Evolutionary conservation across 2,329 filamentous ascomycete genomes (phyloP).

Genomic region (Teratosphaeria destructans): DNA sequence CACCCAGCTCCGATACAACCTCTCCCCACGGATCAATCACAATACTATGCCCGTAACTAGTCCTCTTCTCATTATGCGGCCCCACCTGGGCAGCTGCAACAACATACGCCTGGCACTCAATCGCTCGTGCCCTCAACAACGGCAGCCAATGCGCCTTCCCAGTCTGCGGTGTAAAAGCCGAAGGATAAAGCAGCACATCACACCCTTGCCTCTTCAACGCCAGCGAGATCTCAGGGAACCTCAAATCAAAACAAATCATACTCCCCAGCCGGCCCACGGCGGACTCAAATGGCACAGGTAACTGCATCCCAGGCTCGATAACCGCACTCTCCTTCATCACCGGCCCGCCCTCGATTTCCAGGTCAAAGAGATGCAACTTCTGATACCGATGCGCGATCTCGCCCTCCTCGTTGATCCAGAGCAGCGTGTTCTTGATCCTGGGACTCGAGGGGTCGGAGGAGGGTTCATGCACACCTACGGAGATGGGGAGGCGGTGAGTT

Average conservation of each 20-base stretch:
- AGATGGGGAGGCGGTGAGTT: slow-evolving; percentile 56
- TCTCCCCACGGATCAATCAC: slow-evolving; percentile 81
- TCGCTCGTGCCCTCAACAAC: slow-evolving; percentile 67
- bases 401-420: slow-evolving; percentile 56
- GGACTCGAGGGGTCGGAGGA: slow-evolving; percentile 36
- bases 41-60: slow-evolving; percentile 77
- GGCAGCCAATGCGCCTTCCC: slow-evolving; percentile 79
- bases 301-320: slow-evolving; percentile 55
- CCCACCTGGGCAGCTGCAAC: slow-evolving; percentile 77
- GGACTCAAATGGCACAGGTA: slow-evolving; percentile 62
- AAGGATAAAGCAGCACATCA: slow-evolving; percentile 75
- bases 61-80: slow-evolving; percentile 60
- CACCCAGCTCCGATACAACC: slow-evolving; percentile 55
- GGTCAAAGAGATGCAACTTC: slow-evolving; percentile 84
- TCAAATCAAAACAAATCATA: slow-evolving; percentile 83
- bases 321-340: slow-evolving; percentile 53
- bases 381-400: slow-evolving; percentile 59
- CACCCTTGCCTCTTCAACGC: slow-evolving; percentile 56
- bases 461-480: slow-evolving; percentile 80
- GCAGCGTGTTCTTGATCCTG: slow-evolving; percentile 52
- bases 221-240: slow-evolving; percentile 67
- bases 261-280: slow-evolving; percentile 65
- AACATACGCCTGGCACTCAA: slow-evolving; percentile 82
- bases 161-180: slow-evolving; percentile 80
- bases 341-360: slow-evolving; percentile 43